Evolutionary conservation across 768 basidiomycete genomes (phyloP), one percentile per base, ranked within the genome.

Genomic region (Ramaria sp.): DNA sequence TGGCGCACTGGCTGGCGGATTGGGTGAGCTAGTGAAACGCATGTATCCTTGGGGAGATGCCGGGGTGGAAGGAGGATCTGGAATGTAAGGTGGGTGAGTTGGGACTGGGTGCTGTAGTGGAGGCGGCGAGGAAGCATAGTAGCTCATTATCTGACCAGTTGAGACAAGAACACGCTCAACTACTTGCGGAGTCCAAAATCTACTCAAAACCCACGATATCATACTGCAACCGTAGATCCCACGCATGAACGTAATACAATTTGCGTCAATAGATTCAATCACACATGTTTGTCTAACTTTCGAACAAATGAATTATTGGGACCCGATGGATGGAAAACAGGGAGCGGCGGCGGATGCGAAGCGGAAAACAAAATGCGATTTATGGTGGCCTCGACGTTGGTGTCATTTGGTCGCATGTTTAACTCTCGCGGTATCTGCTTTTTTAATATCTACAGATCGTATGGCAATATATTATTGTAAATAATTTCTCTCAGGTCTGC

Each of bases 381-480:
- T n/a, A n/a, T n/a, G n/a, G n/a, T n/a, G n/a, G n/a, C n/a, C 51
- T 95, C 92, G 39, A 97, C 93, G 1, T 70, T 75, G 12, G 68
- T 94, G 10, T 94, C 90, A 48, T 72, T n/a, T 98, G 42, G 71
- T 94, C 24, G 80, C 87, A n/a, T 97, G 94, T 64, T 71, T 78
- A 58, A 77, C 85, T 44, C 79, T 99, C 58, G 89, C 90, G 3
- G 74, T 94, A 20, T 83, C 90, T 30, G 94, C 85, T 3, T 98
- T 84, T 64, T 65, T 87, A 39, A 85, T 88, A 13, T 94, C 94
- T 68, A 97, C 94, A 9, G 78, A 95, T 67, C 85, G 1, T 79
- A 83, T 67, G 95, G 95, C n/a, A 99, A 99, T 63, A 89, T 98
- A 51, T 70, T 99, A n/a, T n/a, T n/a, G n/a, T n/a, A 59, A 98